phyloP scores from a whole-genome alignment of 768 basidiomycete genomes.

The Pulveroboletus sp. region DNA sequence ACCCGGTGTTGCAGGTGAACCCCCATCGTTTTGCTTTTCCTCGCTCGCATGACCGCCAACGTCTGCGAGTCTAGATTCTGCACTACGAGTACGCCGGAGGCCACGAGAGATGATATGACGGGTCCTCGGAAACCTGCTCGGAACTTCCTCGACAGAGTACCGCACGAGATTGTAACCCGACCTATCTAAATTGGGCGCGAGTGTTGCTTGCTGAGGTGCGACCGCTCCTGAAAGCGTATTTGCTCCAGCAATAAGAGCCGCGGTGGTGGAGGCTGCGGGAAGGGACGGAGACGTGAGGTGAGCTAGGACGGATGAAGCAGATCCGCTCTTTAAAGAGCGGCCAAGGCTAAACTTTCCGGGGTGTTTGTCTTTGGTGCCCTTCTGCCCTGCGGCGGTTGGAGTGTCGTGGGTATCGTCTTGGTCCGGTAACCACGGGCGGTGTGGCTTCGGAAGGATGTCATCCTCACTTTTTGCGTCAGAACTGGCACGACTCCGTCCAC shows the following conservation, averaged over 20 bases:
- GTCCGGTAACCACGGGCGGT: constrained; percentile 20
- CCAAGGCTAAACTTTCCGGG: constrained; percentile 9
- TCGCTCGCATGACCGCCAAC: background rate
- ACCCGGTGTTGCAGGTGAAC: constrained; percentile 14
- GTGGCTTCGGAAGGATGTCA: constrained; percentile 12
- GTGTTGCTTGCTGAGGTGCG: constrained; percentile 43
- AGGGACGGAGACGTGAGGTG: constrained; percentile 17
- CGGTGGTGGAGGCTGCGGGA: constrained; percentile 28
- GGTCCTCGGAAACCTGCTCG: background rate
- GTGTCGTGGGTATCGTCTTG: constrained; percentile 3
- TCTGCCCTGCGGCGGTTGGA: constrained; percentile 1
- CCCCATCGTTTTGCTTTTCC: constrained; percentile 8
- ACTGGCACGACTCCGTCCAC: constrained; percentile 16
- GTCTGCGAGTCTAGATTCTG: constrained; percentile 8
- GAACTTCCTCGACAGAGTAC: constrained; percentile 30
- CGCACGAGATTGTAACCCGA: constrained; percentile 66
- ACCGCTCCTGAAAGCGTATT: constrained; percentile 60
- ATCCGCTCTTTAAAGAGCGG: constrained; percentile 17
- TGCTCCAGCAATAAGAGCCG: constrained; percentile 66
- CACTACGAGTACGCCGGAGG: constrained; percentile 9
- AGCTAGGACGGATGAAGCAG: constrained; percentile 25
- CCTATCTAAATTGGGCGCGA: constrained; percentile 54
- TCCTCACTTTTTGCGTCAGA: constrained; percentile 21
- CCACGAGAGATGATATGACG: constrained; percentile 1
- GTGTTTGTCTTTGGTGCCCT: background rate